phyloP scores from a whole-genome alignment of 2,329 filamentous ascomycete genomes.

The Fusarium virguliforme region DNA sequence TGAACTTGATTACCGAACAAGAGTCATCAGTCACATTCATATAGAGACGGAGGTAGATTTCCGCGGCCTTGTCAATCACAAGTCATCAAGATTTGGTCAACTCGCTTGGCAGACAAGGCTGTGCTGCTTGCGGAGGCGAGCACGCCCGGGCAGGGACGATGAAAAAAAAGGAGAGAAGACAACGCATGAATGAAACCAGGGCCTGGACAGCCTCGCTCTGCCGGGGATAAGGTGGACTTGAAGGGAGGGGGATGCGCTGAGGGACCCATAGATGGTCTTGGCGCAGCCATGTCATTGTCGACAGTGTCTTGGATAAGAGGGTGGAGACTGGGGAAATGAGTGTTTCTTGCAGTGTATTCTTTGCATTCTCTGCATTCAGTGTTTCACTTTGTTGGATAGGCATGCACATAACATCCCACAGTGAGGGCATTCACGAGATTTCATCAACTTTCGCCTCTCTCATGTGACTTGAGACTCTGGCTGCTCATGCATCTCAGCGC shows the following conservation, averaged over 20 bases:
- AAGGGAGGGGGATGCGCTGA: background rate
- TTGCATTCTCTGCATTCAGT: background rate
- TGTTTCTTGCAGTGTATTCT: background rate
- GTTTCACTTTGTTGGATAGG: conserved; percentile 1
- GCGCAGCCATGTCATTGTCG: conserved; percentile 3
- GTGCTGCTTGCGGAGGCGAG: conserved; percentile 12
- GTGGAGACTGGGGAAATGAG: conserved; percentile 11
- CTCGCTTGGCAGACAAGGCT: conserved; percentile 17
- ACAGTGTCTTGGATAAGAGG: conserved; percentile 1
- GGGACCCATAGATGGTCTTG: conserved; percentile 4
- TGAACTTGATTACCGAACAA: conserved; percentile 2
- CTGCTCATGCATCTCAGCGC: conserved; percentile 5
- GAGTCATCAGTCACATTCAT: conserved; percentile 1
- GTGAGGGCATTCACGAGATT: conserved; percentile 4
- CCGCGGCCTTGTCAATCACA: background rate
- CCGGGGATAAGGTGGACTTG: conserved; percentile 23
- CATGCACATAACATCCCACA: conserved; percentile 1
- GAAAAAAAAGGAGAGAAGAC: conserved; percentile 4
- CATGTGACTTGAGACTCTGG: conserved; percentile 15
- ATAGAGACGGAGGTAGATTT: conserved; percentile 4
- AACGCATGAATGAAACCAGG: conserved; percentile 14
- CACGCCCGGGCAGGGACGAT: background rate
- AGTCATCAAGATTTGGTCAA: conserved; percentile 11
- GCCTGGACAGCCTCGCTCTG: background rate
- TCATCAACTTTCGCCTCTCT: background rate